phyloP scores from a whole-genome alignment of 1,139 yeast species.

The Yamadazyma friedrichii region DNA sequence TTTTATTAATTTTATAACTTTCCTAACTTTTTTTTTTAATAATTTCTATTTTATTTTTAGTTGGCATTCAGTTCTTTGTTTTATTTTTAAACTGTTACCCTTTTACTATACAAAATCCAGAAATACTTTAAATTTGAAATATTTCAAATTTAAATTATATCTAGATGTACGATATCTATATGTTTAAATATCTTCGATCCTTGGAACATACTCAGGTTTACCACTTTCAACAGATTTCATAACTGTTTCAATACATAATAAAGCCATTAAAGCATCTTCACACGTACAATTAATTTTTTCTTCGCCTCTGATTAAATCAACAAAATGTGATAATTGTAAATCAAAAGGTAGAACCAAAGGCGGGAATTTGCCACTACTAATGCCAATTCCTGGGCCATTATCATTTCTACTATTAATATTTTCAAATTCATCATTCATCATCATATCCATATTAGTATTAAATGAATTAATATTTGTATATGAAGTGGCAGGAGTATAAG shows the following conservation, averaged over 20 bases:
- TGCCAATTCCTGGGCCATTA: constrained; percentile 2
- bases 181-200: constrained; percentile 2
- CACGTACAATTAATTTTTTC: constrained; percentile 38
- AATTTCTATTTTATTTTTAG: not conserved
- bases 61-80: too few species aligned
- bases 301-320: constrained; percentile 31
- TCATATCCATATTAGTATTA: constrained; percentile 2
- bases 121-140: not conserved
- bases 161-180: too few species aligned
- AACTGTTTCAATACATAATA: constrained; percentile 42
- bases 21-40: not conserved
- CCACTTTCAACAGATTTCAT: constrained; percentile 35
- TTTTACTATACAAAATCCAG: not conserved
- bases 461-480: constrained; percentile 3
- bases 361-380: constrained; percentile 13
- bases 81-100: too few species aligned
- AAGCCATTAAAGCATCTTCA: constrained; percentile 40
- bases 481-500: constrained; percentile 7
- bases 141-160: too few species aligned
- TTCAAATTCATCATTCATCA: constrained; percentile 3
- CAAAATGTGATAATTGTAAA: constrained; percentile 35
- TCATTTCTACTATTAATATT: not conserved
- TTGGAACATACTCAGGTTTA: constrained; percentile 24
- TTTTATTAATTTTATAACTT: not conserved
- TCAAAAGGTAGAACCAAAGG: constrained; percentile 27